Base-by-base conservation (phyloP, 345 rosid species). In the Citrus medica region DNA sequence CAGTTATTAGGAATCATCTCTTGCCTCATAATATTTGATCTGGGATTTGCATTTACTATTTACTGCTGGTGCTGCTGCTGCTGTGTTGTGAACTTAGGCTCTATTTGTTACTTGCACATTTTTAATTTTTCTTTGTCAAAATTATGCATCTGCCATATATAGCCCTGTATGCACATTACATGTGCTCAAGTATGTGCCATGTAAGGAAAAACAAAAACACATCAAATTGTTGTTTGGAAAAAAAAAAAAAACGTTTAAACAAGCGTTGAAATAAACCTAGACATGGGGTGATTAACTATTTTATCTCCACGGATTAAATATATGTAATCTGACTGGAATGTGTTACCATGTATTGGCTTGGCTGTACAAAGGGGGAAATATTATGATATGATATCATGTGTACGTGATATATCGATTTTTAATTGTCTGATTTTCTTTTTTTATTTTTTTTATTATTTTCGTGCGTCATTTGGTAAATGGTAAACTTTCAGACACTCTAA, bases 261-360 rank as follows among this genome's bases (percentile, higher is more conserved):
- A 61, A 74, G 59, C 68, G 22, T 69, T 61, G 58, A 10, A 74
- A 37, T 58, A 73, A 74, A 62, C 40, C 42, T 40, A 25, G 38
- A 46, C 17, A 9, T 40, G 69, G 58, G 59, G 24, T 7, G 28
- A 25, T 24, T 28, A 14, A 27, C 10, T 53, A 19, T 63, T 46
- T 7, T 24, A 13, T 74, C 42, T 25, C 73, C 14, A 3, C 27
- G 19, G 28, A 56, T 71, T 56, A 40, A 48, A 30, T 25, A 17
- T 51, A 60, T 19, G 24, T 59, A 4, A 64, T 9, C 14, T 63
- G 46, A 21, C 38, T 63, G 10, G 24, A 75, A 4, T 46, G 48
- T 63, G 61, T 63, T 40, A 48, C 40, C 48, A 25, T 19, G 60
- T 64, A 46, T 74, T 60, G 24, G 16, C 21, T 19, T 60, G 24